Evolutionary conservation across 306 rosid genomes (phyloP).

Genomic region (Acacia melanoxylon): DNA sequence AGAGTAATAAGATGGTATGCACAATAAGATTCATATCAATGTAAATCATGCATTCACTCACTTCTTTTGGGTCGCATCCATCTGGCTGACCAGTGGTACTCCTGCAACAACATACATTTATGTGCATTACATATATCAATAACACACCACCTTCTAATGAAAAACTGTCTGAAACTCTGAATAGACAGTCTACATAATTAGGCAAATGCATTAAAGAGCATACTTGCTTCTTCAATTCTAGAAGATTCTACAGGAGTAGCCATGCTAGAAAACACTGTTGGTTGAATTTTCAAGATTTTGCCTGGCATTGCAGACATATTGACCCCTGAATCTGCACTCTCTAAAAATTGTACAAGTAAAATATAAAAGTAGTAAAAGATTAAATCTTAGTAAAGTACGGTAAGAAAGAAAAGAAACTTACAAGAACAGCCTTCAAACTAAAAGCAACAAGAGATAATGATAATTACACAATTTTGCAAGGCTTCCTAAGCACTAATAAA

Average conservation of each 20-base stretch:
- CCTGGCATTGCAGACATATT: constrained; percentile 35
- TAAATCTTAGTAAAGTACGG: constrained; percentile 20
- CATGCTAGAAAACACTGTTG: constrained; percentile 33
- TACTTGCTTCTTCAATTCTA: constrained; percentile 61
- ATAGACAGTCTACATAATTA: constrained; percentile 25
- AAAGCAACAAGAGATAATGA: constrained; percentile 26
- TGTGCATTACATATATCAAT: constrained; percentile 24
- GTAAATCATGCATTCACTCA: constrained; percentile 39
- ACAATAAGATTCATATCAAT: constrained; percentile 3
- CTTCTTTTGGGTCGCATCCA: constrained; percentile 65
- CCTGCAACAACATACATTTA: constrained; percentile 43
- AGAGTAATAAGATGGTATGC: constrained; percentile 25
- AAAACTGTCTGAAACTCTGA: constrained; percentile 6
- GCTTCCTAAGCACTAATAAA: constrained; percentile 20
- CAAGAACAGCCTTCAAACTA: constrained; percentile 18
- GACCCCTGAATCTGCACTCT: constrained; percentile 40
- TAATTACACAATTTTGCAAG: constrained; percentile 18
- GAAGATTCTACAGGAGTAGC: constrained; percentile 37
- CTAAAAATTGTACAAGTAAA: constrained; percentile 34
- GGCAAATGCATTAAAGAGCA: constrained; percentile 40
- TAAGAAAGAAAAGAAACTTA: constrained; percentile 26
- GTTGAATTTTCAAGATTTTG: constrained; percentile 38
- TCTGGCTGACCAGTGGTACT: constrained; percentile 43
- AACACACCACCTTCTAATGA: constrained; percentile 15
- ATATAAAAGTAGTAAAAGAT: not conserved